These are phyloP conservation scores for Monilinia aucupariae DNA, from an alignment of 2,329 filamentous ascomycete genomes.

Conservation along the genomic window DNA sequence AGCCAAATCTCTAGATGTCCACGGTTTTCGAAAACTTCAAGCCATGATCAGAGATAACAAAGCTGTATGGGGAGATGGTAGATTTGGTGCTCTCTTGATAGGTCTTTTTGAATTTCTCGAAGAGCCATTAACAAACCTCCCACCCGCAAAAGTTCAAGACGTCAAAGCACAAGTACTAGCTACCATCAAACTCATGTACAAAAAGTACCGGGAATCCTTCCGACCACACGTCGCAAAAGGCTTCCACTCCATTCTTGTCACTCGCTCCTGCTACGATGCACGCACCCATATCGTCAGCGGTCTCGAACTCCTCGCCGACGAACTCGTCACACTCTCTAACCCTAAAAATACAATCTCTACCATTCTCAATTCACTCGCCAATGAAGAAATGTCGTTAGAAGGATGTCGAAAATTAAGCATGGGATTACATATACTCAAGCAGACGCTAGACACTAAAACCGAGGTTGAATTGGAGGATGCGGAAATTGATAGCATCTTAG, in stretches of 20 bases:
- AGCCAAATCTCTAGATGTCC: slow-evolving; percentile 67
- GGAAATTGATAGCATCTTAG: slow-evolving; percentile 48
- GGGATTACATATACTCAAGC: slow-evolving; percentile 57
- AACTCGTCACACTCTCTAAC: slow-evolving; percentile 62
- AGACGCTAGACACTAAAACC: slow-evolving; percentile 44
- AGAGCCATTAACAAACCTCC: slow-evolving; percentile 48
- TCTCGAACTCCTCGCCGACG: slow-evolving; percentile 66
- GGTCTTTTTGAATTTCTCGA: slow-evolving; percentile 70
- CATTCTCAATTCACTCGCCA: slow-evolving; percentile 46
- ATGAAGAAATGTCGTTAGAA: slow-evolving; percentile 40
- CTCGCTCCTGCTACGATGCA: slow-evolving; percentile 61
- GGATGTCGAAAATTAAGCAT: slow-evolving; percentile 53
- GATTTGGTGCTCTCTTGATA: slow-evolving; percentile 61
- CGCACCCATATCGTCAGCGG: slow-evolving; percentile 68
- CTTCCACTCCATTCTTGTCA: slow-evolving; percentile 60
- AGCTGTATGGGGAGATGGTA: slow-evolving; percentile 59
- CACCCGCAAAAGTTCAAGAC: slow-evolving; percentile 62
- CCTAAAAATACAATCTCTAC: slow-evolving; percentile 54
- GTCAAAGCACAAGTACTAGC: slow-evolving; percentile 69
- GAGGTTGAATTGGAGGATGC: slow-evolving; percentile 45
- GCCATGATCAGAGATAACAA: slow-evolving; percentile 64
- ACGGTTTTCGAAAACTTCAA: slow-evolving; percentile 74
- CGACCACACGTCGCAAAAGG: slow-evolving; percentile 62
- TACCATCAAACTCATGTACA: slow-evolving; percentile 67
- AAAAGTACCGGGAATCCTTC: slow-evolving; percentile 60